Evolutionary conservation across 805 yeast genomes (phyloP), one percentile per base, ranked within the genome.

Genomic region (Tetrapisispora namnaoensis): DNA sequence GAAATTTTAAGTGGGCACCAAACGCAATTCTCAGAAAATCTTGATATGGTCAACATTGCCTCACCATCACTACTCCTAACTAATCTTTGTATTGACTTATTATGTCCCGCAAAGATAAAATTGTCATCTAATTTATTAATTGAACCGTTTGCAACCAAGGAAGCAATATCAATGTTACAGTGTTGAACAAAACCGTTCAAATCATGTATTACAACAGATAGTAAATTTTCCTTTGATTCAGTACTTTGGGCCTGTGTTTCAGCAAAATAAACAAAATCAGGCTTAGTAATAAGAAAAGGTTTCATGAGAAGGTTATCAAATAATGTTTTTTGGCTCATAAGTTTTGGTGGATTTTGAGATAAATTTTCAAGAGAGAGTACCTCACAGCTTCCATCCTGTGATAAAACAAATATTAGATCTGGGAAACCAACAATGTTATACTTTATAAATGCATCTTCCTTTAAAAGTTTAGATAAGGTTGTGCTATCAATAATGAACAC

Each of bases 51-150:
- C 11, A 84, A 62, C 51, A 82, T 62, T 0, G 84, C 74, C 27
- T 73, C 69, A 35, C 90, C 91, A 57, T 80, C 78, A 7, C 79
- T 69, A 1, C 95, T 83, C 56, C 89, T 78, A 17, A 78, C 69
- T 3, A 90, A 63, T 44, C 72, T 74, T 54, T 77, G 79, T 21
- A 90, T 80, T 0, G 96, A 86, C 60, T 89, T 89, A 48, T 79
- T 76, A 60, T 89, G 96, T 1, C 98, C 98, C 1, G 95, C 87
- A 48, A 83, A 77, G 55, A 83, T 81, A 53, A 80, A 74, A 22
- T 72, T 68, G 6, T 53, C 40, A 2, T 41, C 30, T 6, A 53
- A 42, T 5, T 52, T 53, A 16, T 20, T 30, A 17, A 17, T 18
- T 9, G 24, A 11, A 18, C 14, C 10, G 18, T 42, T 24, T 14